Base-by-base conservation (phyloP, 78 protist genomes). In the Dictyostelium brefeldianum region DNA sequence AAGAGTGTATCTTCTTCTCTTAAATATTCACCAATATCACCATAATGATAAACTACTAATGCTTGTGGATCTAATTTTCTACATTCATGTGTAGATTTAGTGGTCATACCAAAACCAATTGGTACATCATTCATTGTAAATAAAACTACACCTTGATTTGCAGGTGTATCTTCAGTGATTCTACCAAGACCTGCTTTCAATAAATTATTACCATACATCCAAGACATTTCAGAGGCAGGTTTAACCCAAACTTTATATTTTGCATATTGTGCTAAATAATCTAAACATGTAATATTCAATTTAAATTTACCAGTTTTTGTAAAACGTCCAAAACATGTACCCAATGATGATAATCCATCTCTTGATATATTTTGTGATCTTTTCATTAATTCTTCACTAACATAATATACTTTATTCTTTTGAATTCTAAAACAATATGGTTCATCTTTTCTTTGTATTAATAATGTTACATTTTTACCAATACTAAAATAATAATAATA, bases 11-110 rank as follows among this genome's bases (percentile, higher is more conserved):
- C 96, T 75, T 98, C 99, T 50, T 89, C 98, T 9, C 99, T 77
- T 25, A 99, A 91, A 77, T 98, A 99, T 87, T 98, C 99, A 53
- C 99, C 99, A 48, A 99, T 95, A 94, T 99, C 99, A 2, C 99
- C 96, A 90, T 98, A 97, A 77, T 97, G 98, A 90, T 97, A 97
- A 48, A 83, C 96, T 8, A 98, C 98, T 25, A 97, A 95, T 8
- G 89, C 99, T 4, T 95, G 96, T 22, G 99, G 97, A 18, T 96
- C 98, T 31, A 95, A 71, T 67, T 87, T 89, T 14, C 99, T 78
- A 87, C 97, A 96, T 53, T 98, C 98, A 31, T 53, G 89, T 9
- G 99, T 98, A 15, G 98, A 89, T 67, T 79, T 54, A 0, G 99
- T 95, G 4, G 99, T 80, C 9, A 85, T 91, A 56, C 99, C 99